Base-by-base conservation (phyloP, 2,329 filamentous ascomycete genomes). In the Lasiodiplodia sp. region DNA sequence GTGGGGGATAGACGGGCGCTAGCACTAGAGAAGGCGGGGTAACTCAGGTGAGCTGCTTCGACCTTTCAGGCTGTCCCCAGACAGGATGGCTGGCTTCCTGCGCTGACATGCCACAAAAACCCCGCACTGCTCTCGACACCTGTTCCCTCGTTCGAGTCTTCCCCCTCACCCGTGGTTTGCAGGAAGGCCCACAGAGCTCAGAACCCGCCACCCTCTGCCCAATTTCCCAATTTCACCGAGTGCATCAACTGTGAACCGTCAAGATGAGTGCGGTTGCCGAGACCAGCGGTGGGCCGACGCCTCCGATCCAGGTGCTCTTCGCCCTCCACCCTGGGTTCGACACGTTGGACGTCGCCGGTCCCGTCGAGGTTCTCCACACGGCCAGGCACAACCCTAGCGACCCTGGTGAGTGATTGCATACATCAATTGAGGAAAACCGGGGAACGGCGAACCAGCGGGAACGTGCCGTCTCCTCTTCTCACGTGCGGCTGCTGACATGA, bases 251-350 rank as follows among this genome's bases (percentile, higher is more conserved):
- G 58, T 63, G 25, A 63, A n/a, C 56, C 47, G 57, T 69, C 78
- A 82, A 77, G 73, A 84, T 84, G 82, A 84, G 82, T 84, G 82
- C 82, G 80, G 80, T 71, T 38, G 57, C 57, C 21, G 81, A 81
- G 71, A 76, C 76, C 70, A 75, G 74, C 65, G 80, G 79, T 72
- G 74, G 72, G 65, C 69, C 70, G 37, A 73, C 75, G 68, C 79
- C 82, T 75, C 78, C 80, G 49, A 84, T 89, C 83, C 86, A 88
- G 81, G 87, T 89, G 76, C 85, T 89, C 79, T 85, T 89, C 77
- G 81, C 85, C 75, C 81, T 88, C 73, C 85, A 86, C 77, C 79
- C 83, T 69, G 82, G 82, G 73, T 86, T 88, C 79, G 86, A 87
- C 78, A 83, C 85, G 57, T 79, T 88, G 71, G 86, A 88, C 78